Evolutionary conservation across 2,329 filamentous ascomycete species (phyloP), one percentile per base, ranked within the genome.

Genomic region (Fusarium vanettenii): DNA sequence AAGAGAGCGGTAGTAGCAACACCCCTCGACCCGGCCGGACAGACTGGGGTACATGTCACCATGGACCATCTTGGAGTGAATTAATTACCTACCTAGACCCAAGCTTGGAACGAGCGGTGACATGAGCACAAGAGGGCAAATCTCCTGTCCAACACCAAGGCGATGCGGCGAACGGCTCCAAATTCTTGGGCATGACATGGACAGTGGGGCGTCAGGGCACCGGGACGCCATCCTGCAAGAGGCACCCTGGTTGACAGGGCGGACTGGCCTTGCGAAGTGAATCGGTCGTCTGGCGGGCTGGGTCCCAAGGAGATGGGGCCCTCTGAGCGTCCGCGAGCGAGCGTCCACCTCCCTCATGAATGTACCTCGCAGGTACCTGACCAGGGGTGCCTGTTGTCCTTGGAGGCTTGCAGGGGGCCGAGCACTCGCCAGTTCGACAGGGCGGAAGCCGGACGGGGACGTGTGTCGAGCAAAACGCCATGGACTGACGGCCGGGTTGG

Each of bases 81-180:
- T 75, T 74, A 73, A 71, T 75, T 68, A 52, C 72, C 64, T 66
- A 64, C 66, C 64, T 77, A 79, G 79, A 74, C 74, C 78, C 75
- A 72, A 80, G 77, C 76, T 81, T 80, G 75, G 74, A 78, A 80
- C 78, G 77, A 77, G 81, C 81, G 80, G 80, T 82, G 80, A 80
- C 81, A 80, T 81, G 79, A 80, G 78, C 68, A 71, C 72, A 62
- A 77, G 72, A 71, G 72, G 72, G 73, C 75, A 78, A 77, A 76
- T 78, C 77, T 80, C 77, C 77, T 79, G 77, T 74, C 74, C 74
- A 70, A 75, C 74, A 70, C 71, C 62, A 77, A 70, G 69, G 50
- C 70, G 77, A 79, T 79, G 73, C 77, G 76, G 77, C 77, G 74
- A 76, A 79, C 76, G 74, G 77, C 74, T 76, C 74, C 73, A 52